Evolutionary conservation across 1,139 yeast species (phyloP), one percentile per base, ranked within the genome.

Genomic region (Trichomonascaceae sp.): DNA sequence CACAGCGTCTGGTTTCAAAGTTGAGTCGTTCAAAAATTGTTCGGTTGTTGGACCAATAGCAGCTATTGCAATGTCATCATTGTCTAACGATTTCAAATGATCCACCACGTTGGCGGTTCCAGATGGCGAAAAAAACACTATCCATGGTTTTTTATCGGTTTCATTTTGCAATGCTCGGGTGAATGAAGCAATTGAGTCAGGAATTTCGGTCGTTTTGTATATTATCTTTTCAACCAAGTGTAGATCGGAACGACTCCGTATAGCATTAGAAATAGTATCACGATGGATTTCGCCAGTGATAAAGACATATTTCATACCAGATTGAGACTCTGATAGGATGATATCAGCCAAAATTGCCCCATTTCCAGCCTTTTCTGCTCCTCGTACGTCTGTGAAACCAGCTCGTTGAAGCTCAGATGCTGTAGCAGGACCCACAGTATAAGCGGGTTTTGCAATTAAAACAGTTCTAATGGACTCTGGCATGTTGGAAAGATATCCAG

Each of bases 21-120:
- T 83, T 39, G 79, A 74, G 1, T 73, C 68, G 2, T 67, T 47
- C 50, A 93, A 71, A 63, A 80, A 89, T 43, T 77, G 80, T 59
- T 85, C 82, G 0, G 99, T 93, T 0, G 98, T 91, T 1, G 98
- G 98, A 0, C 99, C 99, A 57, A 93, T 93, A 4, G 91, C 82
- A 0, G 95, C 97, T 18, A 90, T 74, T 53, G 76, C 77, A 51
- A 76, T 58, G 2, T 54, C 69, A 0, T 61, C 57, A 1, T 61
- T 55, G 6, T 57, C 58, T 36, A 59, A 55, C 3, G 61, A 53
- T 2, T 60, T 54, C 32, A 68, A 53, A 17, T 55, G 55, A 12
- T 77, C 71, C 1, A 87, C 79, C 7, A 87, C 84, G 0, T 70
- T 73, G 45, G 78, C 79, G 0, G 96, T 85, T 0, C 96, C 96